Evolutionary conservation across 345 rosid species (phyloP), one percentile per base, ranked within the genome.

Genomic region (Erucastrum elatum): DNA sequence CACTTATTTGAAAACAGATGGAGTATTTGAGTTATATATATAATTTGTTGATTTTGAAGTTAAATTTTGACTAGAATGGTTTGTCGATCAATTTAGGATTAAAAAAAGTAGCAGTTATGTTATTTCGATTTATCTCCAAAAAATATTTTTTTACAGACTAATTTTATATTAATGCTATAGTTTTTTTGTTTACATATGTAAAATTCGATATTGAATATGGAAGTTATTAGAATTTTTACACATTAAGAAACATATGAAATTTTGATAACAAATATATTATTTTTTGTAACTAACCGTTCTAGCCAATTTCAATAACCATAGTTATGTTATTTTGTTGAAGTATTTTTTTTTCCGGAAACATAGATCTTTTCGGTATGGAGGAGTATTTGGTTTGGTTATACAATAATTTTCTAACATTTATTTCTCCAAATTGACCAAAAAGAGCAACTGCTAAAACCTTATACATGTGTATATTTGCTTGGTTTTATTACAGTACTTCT

Each of bases 401-500:
- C n/a, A 46, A 37, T 31, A 68, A 15, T 29, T 30, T 53, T 70
- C 29, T 53, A 3, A 15, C 16, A 66, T 66, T 17, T 5, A 17
- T 21, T 10, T 66, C 31, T 16, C 29, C 31, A 4, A 66, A 41
- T 41, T 53, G 25, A 53, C 60, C 26, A 53, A 53, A 51, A 53
- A 16, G 26, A 53, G 7, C 60, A 53, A 35, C 7, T 17, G 12
- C 51, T 35, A 34, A 69, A 27, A 15, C 9, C 46, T 29, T 68
- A 69, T 16, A 26, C 0, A 69, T 16, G 25, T 51, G 58, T 26
- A 44, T 46, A 8, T 65, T 2, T 34, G 56, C 44, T 37, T 25
- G 69, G 2, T 35, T 30, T 44, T 3, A 51, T 15, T 59, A 30
- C 91, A 91, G 97, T 90, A 89, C 84, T 89, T 82, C 84, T 84